These are phyloP conservation scores for Trichoderma gamsii DNA, from an alignment of 495 filamentous ascomycete genomes.

Conservation along the genomic window DNA sequence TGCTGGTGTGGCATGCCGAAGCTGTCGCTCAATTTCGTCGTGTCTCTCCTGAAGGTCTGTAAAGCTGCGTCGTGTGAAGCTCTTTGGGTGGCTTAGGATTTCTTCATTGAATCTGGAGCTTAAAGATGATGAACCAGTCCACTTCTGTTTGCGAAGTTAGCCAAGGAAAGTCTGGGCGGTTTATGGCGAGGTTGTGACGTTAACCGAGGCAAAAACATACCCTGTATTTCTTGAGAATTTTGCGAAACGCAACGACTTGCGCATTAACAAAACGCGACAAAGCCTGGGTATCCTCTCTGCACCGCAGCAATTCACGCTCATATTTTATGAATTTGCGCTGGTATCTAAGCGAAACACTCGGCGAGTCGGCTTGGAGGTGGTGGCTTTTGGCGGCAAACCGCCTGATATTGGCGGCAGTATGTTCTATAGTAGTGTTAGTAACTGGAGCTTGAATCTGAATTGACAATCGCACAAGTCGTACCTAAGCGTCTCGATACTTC, in stretches of 20 bases:
- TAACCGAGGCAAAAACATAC: conserved; percentile 25
- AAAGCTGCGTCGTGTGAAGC: conserved; percentile 56
- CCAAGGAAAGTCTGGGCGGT: neutral
- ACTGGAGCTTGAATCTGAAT: neutral
- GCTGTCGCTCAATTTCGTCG: conserved; percentile 47
- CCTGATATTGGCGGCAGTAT: conserved; percentile 47
- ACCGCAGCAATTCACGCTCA: conserved; percentile 39
- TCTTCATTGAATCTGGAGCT: conserved; percentile 52
- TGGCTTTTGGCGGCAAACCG: conserved; percentile 35
- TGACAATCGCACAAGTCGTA: conserved; percentile 27
- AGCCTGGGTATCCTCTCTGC: conserved; percentile 55
- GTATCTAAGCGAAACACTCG: neutral
- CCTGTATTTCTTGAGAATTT: conserved; percentile 71
- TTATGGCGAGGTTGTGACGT: conserved; percentile 13
- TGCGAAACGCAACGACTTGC: conserved; percentile 61
- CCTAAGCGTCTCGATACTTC: conserved; percentile 58
- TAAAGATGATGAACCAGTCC: conserved; percentile 58
- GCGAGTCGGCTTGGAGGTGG: neutral
- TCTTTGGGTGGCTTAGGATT: conserved; percentile 51
- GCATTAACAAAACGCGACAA: conserved; percentile 57
- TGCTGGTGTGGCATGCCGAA: conserved; percentile 30
- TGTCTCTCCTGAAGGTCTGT: conserved; percentile 47
- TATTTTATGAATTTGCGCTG: conserved; percentile 43
- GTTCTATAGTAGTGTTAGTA: conserved; percentile 28
- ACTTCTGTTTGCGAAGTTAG: conserved; percentile 42